These are phyloP conservation scores for Solanum aculeatissimum DNA, from an alignment of 305 asterid genomes.

Conservation along the genomic window DNA sequence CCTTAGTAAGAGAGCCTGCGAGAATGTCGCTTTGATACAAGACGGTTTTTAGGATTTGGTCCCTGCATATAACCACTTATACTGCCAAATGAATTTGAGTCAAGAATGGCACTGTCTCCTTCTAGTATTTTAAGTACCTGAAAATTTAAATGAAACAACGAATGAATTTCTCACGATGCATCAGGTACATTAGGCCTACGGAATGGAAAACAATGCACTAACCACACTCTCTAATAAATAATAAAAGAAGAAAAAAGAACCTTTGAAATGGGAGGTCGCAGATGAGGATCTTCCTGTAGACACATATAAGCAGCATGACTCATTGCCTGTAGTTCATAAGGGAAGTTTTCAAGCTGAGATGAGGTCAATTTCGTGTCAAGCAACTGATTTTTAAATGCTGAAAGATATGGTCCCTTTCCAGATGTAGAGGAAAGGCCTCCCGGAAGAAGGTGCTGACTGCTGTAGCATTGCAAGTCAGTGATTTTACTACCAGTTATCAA, in stretches of 20 bases:
- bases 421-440: conserved; percentile 35
- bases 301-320: conserved; percentile 65
- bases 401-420: conserved; percentile 30
- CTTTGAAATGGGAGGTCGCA: conserved; percentile 88
- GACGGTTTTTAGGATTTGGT: conserved; percentile 11
- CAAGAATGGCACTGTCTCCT: conserved; percentile 33
- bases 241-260: conserved; percentile 11
- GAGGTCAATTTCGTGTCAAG: conserved; percentile 43
- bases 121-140: conserved; percentile 67
- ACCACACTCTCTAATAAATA: neutral
- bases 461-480: conserved; percentile 37
- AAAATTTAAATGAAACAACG: neutral
- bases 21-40: conserved; percentile 27
- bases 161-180: neutral
- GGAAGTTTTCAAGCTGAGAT: conserved; percentile 29
- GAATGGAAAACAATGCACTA: neutral
- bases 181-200: neutral
- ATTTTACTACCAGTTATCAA: conserved; percentile 58
- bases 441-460: conserved; percentile 28
- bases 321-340: conserved; percentile 59
- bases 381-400: conserved; percentile 42
- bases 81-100: conserved; percentile 38
- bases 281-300: conserved; percentile 62
- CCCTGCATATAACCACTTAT: conserved; percentile 52
- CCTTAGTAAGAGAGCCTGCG: conserved; percentile 45